These are phyloP conservation scores for Pyronema domesticum DNA, from an alignment of 495 filamentous ascomycete genomes.

Conservation along the genomic window DNA sequence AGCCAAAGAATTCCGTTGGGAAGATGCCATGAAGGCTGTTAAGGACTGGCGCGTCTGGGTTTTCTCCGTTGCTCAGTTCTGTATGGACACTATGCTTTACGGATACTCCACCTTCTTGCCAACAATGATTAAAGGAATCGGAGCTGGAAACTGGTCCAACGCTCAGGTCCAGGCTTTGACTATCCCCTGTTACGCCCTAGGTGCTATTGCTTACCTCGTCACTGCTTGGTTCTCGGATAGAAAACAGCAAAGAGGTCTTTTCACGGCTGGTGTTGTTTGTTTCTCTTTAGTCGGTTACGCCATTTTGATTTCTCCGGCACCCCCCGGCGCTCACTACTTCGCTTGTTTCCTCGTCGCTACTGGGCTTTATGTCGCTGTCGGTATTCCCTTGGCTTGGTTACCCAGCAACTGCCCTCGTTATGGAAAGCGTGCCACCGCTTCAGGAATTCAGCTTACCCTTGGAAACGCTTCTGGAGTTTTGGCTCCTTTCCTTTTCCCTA, in stretches of 20 bases:
- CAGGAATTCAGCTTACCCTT: conserved; percentile 49
- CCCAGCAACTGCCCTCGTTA: conserved; percentile 43
- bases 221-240: conserved; percentile 44
- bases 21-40: conserved; percentile 33
- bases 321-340: conserved; percentile 49
- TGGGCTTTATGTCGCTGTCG: conserved; percentile 53
- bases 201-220: conserved; percentile 45
- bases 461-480: conserved; percentile 54
- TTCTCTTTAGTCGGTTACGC: conserved; percentile 52
- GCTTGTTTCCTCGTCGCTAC: conserved; percentile 54
- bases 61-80: conserved; percentile 47
- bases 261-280: conserved; percentile 37
- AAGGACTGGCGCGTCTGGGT: conserved; percentile 46
- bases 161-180: conserved; percentile 57
- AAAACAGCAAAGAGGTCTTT: conserved; percentile 42
- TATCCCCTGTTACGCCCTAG: conserved; percentile 56
- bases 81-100: conserved; percentile 56
- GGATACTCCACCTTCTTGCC: conserved; percentile 62
- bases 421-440: conserved; percentile 53
- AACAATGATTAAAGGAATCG: conserved; percentile 56
- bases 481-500: conserved; percentile 42
- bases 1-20: conserved; percentile 39
- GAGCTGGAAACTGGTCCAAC: conserved; percentile 33
- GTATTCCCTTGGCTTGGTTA: conserved; percentile 52
- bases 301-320: conserved; percentile 40